Base-by-base conservation (phyloP, 176 grass and related monocot genomes). In the Hyparrhenia diplandra region DNA sequence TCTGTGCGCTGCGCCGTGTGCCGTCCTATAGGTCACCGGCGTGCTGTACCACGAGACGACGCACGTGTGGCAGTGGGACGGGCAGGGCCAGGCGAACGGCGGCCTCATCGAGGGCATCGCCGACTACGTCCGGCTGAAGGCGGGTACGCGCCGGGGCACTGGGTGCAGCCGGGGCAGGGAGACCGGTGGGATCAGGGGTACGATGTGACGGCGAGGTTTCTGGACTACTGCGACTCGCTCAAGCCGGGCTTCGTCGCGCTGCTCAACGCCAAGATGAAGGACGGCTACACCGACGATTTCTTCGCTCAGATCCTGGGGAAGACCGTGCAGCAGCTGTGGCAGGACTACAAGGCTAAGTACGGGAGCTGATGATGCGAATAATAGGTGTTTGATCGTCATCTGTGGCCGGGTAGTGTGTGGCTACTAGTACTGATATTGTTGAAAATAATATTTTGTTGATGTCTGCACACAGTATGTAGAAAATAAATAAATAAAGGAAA, bases 1-100 rank as follows among this genome's bases (percentile, higher is more conserved):
- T n/a, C n/a, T n/a, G n/a, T n/a, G n/a, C n/a, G n/a, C n/a, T n/a
- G n/a, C n/a, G n/a, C n/a, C n/a, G 37, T 40, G n/a, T n/a, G n/a
- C n/a, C n/a, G n/a, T n/a, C n/a, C 4, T 2, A 1, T 11, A 45
- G 79, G 71, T 97, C 11, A 84, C 85, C 11, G 94, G 92, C 0
- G 86, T 97, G 68, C 67, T 97, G 54, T 94, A 94, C 77, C 95
- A 97, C 55, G 86, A 92, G 86, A 31, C 27, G 25, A 79, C 84
- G 2, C 95, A 89, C 42, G 89, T 94, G 25, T 97, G 95, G 95
- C 95, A 94, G 78, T 97, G 95, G 94, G 10, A 87, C 49, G 85
- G 87, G 29, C 58, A 45, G 23, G 80, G 69, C 7, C 2, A 0
- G 1, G 90, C 83, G 0, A 74, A 90, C 13, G 57, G 73, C 0